Percentiles rank a stretch among this genome's conserved stretches.
phyloP scores from a whole-genome alignment of 2,329 filamentous ascomycete species.

The Decorospora gaudefroyi region DNA sequence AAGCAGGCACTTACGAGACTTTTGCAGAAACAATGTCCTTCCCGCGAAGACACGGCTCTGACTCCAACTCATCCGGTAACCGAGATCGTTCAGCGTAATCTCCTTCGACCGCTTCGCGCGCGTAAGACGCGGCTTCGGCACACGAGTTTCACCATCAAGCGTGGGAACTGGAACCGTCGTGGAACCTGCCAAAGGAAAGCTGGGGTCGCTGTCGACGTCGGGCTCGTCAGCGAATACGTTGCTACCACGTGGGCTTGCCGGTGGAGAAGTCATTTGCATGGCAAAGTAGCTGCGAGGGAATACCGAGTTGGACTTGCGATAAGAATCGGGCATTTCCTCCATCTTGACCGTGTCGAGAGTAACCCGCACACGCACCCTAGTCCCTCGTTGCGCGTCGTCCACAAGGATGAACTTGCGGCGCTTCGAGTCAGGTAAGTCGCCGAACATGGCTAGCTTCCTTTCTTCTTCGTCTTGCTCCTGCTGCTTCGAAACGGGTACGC shows the following conservation, averaged over 20 bases:
- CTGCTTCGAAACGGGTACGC: slow-evolving; percentile 53
- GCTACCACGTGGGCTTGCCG: slow-evolving; percentile 73
- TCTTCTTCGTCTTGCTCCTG: slow-evolving; percentile 61
- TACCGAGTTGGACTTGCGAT: slow-evolving; percentile 86
- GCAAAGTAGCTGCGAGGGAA: slow-evolving; percentile 92
- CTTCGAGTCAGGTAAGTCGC: slow-evolving; percentile 85
- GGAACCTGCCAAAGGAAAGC: slow-evolving; percentile 49
- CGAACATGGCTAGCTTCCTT: slow-evolving; percentile 73
- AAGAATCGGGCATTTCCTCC: slow-evolving; percentile 93
- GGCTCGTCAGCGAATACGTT: slow-evolving; percentile 71
- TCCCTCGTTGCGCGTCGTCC: slow-evolving; percentile 76
- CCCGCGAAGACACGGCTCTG: slow-evolving; percentile 91
- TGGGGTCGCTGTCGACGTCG: slow-evolving; percentile 52
- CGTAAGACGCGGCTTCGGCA: slow-evolving; percentile 75
- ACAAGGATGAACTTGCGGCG: slow-evolving; percentile 96
- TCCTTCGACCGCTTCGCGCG: slow-evolving; percentile 75
- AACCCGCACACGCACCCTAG: slow-evolving; percentile 83
- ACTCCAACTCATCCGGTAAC: slow-evolving; percentile 94
- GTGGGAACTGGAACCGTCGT: slow-evolving; percentile 56
- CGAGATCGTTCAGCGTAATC: slow-evolving; percentile 88
- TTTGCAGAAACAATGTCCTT: slow-evolving; percentile 83
- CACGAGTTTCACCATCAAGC: slow-evolving; percentile 72
- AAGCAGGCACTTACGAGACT: slow-evolving; percentile 74
- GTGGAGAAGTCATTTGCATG: slow-evolving; percentile 86
- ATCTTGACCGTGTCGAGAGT: slow-evolving; percentile 93